These are phyloP conservation scores for Mortierella claussenii DNA, from an alignment of 192 early-diverging fungal species.

Conservation along the genomic window DNA sequence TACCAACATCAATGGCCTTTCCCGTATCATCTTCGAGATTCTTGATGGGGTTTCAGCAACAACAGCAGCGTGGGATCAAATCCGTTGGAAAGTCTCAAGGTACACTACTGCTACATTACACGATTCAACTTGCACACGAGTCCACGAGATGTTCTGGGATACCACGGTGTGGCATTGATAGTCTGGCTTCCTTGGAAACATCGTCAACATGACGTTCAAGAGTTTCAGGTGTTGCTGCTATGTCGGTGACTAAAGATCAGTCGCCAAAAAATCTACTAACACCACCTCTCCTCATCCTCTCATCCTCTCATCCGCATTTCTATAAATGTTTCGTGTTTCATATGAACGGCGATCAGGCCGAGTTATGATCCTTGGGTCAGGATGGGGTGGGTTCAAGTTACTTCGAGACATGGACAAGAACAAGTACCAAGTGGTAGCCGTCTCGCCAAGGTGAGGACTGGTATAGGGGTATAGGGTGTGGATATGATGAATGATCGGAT, in stretches of 20 bases:
- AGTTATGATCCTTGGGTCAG: constrained; percentile 61
- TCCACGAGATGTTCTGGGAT: too few relatives aligned
- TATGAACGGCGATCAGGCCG: constrained; percentile 10
- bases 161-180: too few relatives aligned
- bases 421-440: constrained; percentile 76
- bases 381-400: constrained; percentile 79
- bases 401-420: constrained; percentile 74
- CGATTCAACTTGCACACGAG: too few relatives aligned
- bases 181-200: too few relatives aligned
- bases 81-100: constrained; percentile 58
- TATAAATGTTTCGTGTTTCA: too few relatives aligned
- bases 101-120: too few relatives aligned
- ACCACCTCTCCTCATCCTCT: too few relatives aligned
- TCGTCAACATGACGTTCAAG: constrained; percentile 7
- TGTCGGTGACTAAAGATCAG: too few relatives aligned
- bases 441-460: constrained; percentile 75
- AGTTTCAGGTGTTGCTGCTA: too few relatives aligned
- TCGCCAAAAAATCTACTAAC: too few relatives aligned
- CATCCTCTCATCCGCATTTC: constrained; percentile 28
- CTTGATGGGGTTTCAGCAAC: background rate
- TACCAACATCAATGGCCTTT: background rate
- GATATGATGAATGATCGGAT: too few relatives aligned
- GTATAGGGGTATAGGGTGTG: too few relatives aligned
- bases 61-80: constrained; percentile 34
- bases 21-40: background rate